Conservation (phyloP, 192 early-diverging fungal species). For the Chytriomyces sp. region DNA sequence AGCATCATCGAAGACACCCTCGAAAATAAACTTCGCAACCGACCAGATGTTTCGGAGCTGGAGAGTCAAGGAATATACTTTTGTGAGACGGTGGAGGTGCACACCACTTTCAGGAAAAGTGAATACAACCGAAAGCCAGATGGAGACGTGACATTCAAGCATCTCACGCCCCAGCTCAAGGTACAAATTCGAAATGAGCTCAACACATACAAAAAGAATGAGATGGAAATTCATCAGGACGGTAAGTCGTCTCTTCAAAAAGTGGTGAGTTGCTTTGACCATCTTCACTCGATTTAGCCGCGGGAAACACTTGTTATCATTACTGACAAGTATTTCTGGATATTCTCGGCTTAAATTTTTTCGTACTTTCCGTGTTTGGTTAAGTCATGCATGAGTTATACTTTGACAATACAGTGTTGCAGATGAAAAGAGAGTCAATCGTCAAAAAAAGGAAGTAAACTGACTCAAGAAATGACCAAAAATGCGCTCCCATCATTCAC, state of each 20-base stretch:
- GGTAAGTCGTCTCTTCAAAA: neutral
- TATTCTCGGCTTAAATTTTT: too few relatives aligned
- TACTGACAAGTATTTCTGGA: constrained; percentile 12
- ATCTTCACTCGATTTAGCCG: constrained; percentile 24
- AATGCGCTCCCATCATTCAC: too few relatives aligned
- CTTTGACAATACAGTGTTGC: too few relatives aligned
- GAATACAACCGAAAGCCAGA: constrained; percentile 93
- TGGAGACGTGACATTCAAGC: constrained; percentile 74
- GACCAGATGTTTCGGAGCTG: constrained; percentile 53
- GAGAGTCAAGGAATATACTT: constrained; percentile 42
- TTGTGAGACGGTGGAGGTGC: constrained; percentile 60
- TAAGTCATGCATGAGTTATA: too few relatives aligned
- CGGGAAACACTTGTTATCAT: constrained; percentile 50
- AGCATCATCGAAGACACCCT: constrained; percentile 49
- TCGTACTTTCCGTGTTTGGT: too few relatives aligned
- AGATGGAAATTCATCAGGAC: constrained; percentile 88
- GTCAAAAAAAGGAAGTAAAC: too few relatives aligned
- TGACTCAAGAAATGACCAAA: too few relatives aligned
- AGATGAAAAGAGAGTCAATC: too few relatives aligned
- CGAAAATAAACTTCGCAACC: constrained; percentile 47
- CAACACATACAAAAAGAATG: constrained; percentile 90
- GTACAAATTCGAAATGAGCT: constrained; percentile 90
- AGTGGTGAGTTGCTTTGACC: neutral
- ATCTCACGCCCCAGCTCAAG: constrained; percentile 82
- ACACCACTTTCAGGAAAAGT: constrained; percentile 59